Evolutionary conservation across 2,329 filamentous ascomycete species (phyloP).

Genomic region (Paecilomyces sp.): DNA sequence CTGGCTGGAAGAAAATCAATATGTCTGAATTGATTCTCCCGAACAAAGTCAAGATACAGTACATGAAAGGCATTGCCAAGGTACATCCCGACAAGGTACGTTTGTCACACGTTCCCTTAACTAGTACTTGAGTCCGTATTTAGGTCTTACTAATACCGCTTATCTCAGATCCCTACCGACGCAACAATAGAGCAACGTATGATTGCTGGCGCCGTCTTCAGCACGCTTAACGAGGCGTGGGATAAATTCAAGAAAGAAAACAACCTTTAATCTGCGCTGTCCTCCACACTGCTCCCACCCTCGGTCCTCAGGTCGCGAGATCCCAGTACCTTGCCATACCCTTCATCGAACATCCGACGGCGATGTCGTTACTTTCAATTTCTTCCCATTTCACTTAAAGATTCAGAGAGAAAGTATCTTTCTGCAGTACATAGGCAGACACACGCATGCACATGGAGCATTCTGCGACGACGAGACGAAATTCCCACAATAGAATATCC

Average conservation of each 20-base stretch:
- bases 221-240: constrained; percentile 60
- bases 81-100: constrained; percentile 97
- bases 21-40: constrained; percentile 89
- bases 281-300: background rate
- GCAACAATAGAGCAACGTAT: constrained; percentile 62
- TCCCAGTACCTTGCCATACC: background rate
- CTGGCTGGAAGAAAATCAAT: constrained; percentile 94
- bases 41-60: constrained; percentile 92
- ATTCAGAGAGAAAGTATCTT: background rate
- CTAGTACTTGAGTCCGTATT: background rate
- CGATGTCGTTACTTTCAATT: background rate
- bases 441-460: background rate
- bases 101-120: constrained; percentile 10
- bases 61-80: constrained; percentile 99
- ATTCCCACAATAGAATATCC: background rate
- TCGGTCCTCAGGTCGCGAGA: background rate
- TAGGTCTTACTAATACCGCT: constrained; percentile 2
- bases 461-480: background rate
- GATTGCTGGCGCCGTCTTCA: constrained; percentile 60
- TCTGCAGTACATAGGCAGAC: background rate
- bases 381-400: background rate
- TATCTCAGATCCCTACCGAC: constrained; percentile 49
- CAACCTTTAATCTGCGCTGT: constrained; percentile 34
- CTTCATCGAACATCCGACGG: background rate
- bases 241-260: constrained; percentile 62